Conservation (phyloP, 2,329 filamentous ascomycete genomes). For the Ramularia endophylla region DNA sequence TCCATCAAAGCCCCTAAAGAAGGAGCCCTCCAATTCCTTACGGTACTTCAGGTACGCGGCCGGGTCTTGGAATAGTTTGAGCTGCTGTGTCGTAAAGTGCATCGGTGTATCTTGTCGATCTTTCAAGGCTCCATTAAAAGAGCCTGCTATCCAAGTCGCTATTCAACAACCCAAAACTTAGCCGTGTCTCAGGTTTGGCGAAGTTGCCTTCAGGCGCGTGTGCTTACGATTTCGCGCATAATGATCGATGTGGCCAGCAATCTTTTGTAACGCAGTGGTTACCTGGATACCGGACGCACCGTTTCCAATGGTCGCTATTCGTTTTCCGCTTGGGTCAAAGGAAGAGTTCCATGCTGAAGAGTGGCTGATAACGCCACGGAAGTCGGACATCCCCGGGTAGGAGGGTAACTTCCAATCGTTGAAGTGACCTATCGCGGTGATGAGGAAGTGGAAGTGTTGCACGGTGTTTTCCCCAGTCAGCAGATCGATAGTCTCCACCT, state of each 20-base stretch:
- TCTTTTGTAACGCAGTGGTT: constrained; percentile 45
- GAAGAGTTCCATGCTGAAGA: constrained; percentile 34
- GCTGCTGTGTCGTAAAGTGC: constrained; percentile 48
- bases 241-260: constrained; percentile 50
- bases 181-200: too few species aligned
- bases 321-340: constrained; percentile 32
- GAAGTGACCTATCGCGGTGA: constrained; percentile 60
- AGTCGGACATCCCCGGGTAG: constrained; percentile 42
- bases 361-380: constrained; percentile 35
- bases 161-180: too few species aligned
- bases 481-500: constrained; percentile 45
- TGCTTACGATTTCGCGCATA: constrained; percentile 52
- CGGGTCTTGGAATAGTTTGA: constrained; percentile 54
- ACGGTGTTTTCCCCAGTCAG: constrained; percentile 5
- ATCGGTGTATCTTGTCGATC: constrained; percentile 52
- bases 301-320: constrained; percentile 39
- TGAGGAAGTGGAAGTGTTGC: constrained; percentile 55
- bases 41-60: constrained; percentile 50
- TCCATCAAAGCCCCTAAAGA: constrained; percentile 49
- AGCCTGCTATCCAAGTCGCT: constrained; percentile 59
- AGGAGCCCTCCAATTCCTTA: constrained; percentile 46
- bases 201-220: too few species aligned
- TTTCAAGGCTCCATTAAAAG: constrained; percentile 50
- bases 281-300: constrained; percentile 40
- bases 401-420: constrained; percentile 57